These are phyloP conservation scores for Spatholobus suberectus DNA, from an alignment of 306 rosid genomes.

Conservation along the genomic window DNA sequence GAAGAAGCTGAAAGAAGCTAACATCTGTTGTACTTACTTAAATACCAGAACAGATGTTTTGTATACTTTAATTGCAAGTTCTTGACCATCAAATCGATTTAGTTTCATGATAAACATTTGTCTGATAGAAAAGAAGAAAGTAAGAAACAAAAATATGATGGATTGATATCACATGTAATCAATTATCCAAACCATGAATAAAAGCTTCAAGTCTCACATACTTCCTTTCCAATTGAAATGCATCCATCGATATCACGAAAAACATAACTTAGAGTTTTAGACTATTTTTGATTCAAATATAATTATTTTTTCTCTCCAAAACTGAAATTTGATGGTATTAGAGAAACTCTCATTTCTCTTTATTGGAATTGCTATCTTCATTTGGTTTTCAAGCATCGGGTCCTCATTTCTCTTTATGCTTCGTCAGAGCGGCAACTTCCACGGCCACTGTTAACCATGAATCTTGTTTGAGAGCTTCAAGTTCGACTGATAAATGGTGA, in stretches of 20 bases:
- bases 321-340: no score
- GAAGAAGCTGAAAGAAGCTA: constrained; percentile 27
- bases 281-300: no score
- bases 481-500: no score
- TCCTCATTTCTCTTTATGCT: no score
- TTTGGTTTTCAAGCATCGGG: no score
- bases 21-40: constrained; percentile 61
- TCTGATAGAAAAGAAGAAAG: constrained; percentile 53
- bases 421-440: no score
- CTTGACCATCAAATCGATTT: constrained; percentile 80
- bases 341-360: no score
- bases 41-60: constrained; percentile 89
- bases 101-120: constrained; percentile 96
- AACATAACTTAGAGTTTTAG: no score
- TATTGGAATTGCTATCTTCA: no score
- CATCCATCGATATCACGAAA: constrained; percentile 93
- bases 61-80: constrained; percentile 86
- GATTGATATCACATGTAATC: constrained; percentile 3
- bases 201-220: constrained; percentile 45
- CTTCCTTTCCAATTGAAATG: constrained; percentile 93
- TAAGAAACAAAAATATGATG: constrained; percentile 23
- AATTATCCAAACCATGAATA: constrained; percentile 16
- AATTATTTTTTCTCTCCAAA: no score
- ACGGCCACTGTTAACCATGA: no score
- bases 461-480: no score